Percentiles rank a stretch among this genome's conserved stretches.
phyloP scores from a whole-genome alignment of 345 rosid species.

The Jatropha curcas region DNA sequence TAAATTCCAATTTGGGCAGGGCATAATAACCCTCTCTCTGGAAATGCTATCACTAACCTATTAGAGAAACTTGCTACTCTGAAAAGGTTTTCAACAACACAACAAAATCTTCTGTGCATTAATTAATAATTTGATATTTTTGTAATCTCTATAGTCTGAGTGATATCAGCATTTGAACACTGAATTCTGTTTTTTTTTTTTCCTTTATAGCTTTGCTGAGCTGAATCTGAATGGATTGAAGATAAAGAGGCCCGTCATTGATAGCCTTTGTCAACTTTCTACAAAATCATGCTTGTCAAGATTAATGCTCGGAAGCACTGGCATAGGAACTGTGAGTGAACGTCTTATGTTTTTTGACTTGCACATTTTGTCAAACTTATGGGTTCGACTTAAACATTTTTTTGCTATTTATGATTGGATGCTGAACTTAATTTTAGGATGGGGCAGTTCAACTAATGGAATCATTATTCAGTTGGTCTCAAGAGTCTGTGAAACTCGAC shows the following conservation, averaged over 20 bases:
- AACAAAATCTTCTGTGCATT: not conserved
- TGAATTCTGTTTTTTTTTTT: constrained; percentile 19
- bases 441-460: constrained; percentile 60
- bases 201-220: constrained; percentile 64
- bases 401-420: constrained; percentile 13
- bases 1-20: constrained; percentile 46
- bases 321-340: constrained; percentile 72
- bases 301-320: constrained; percentile 72
- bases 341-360: constrained; percentile 1
- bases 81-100: constrained; percentile 48
- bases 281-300: constrained; percentile 60
- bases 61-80: constrained; percentile 58
- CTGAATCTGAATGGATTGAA: constrained; percentile 75
- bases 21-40: constrained; percentile 63
- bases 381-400: not conserved
- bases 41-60: constrained; percentile 58
- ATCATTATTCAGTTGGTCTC: constrained; percentile 48
- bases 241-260: constrained; percentile 62
- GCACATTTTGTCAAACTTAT: not conserved
- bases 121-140: not conserved
- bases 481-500: constrained; percentile 72
- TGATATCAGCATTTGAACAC: not conserved
- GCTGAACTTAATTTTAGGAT: constrained; percentile 48
- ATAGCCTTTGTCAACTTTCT: constrained; percentile 69
- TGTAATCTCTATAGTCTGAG: not conserved